Percentiles rank a stretch among this genome's conserved stretches.
Conservation (phyloP, 768 basidiomycete genomes). For the Boletus eberwhitei region DNA sequence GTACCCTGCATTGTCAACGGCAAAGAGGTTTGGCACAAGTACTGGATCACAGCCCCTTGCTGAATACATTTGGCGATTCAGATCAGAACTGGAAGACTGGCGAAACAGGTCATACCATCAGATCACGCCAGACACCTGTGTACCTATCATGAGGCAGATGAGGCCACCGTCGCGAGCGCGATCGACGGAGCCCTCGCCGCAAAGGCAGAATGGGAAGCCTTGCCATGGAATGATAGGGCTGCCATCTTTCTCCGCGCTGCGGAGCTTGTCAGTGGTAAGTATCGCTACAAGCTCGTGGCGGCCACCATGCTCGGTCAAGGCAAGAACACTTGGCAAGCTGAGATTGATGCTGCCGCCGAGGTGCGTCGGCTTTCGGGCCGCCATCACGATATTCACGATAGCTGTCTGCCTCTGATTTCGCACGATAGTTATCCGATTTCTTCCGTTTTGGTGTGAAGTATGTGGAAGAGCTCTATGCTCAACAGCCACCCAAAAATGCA, state of each 20-base stretch:
- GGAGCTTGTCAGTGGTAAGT: conserved; percentile 93
- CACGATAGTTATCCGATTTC: conserved; percentile 76
- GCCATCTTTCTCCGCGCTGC: conserved; percentile 99
- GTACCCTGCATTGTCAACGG: conserved; percentile 94
- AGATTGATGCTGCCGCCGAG: conserved; percentile 99
- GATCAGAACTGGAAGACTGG: conserved; percentile 78
- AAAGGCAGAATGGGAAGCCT: conserved; percentile 84
- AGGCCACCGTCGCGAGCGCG: conserved; percentile 67
- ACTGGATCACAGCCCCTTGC: neutral
- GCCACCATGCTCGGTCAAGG: conserved; percentile 98
- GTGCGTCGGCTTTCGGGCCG: conserved; percentile 38
- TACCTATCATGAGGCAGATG: conserved; percentile 85
- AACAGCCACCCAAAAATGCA: conserved; percentile 86
- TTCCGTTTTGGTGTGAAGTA: conserved; percentile 96
- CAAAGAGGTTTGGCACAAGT: conserved; percentile 53
- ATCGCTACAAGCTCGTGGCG: conserved; percentile 91
- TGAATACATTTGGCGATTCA: conserved; percentile 27
- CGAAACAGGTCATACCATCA: conserved; percentile 81
- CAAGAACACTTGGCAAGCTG: conserved; percentile 99
- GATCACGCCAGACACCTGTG: conserved; percentile 81
- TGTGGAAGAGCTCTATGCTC: conserved; percentile 90
- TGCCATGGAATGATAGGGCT: conserved; percentile 97
- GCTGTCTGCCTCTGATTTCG: conserved; percentile 5
- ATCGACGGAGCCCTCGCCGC: conserved; percentile 87
- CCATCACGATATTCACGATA: neutral